Conservation (phyloP, 2,329 filamentous ascomycete genomes). For the Colletotrichum sp. region DNA sequence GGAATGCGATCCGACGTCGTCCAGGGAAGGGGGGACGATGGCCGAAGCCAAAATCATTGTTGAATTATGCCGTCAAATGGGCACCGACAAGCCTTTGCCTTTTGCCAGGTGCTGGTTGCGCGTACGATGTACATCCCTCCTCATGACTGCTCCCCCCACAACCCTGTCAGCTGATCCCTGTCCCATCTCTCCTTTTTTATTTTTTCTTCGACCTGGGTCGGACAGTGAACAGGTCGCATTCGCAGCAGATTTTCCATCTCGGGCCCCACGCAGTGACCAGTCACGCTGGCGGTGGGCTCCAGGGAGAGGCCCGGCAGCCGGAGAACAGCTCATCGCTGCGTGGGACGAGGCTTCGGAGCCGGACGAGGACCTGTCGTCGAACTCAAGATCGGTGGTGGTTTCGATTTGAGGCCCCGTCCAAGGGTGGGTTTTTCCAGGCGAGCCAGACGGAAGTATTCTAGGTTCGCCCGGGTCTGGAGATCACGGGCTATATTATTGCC, state of each 20-base stretch:
- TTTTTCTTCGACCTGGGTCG: not conserved
- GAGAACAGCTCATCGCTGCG: conserved; percentile 15
- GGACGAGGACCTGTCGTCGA: not conserved
- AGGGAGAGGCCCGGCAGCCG: conserved; percentile 13
- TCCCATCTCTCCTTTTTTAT: conserved; percentile 3
- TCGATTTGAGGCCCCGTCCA: not conserved
- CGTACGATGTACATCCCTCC: not conserved
- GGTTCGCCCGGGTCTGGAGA: not conserved
- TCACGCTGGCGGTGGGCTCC: conserved; percentile 13
- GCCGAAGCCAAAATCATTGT: conserved; percentile 3
- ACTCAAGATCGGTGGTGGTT: not conserved
- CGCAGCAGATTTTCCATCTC: conserved; percentile 11
- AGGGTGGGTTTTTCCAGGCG: not conserved
- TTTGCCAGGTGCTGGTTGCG: not conserved
- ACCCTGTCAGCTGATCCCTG: conserved; percentile 14
- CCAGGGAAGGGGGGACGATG: not conserved
- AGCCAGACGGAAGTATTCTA: not conserved
- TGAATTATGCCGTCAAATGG: conserved; percentile 2
- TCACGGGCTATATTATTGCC: not conserved
- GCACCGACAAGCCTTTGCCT: not conserved
- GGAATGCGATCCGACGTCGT: conserved; percentile 5
- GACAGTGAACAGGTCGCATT: conserved; percentile 5
- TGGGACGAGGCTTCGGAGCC: conserved; percentile 13
- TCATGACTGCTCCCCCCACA: not conserved
- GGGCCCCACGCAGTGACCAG: conserved; percentile 3